Conservation (phyloP, 2,329 filamentous ascomycete species). For the Calonectria hongkongensis region DNA sequence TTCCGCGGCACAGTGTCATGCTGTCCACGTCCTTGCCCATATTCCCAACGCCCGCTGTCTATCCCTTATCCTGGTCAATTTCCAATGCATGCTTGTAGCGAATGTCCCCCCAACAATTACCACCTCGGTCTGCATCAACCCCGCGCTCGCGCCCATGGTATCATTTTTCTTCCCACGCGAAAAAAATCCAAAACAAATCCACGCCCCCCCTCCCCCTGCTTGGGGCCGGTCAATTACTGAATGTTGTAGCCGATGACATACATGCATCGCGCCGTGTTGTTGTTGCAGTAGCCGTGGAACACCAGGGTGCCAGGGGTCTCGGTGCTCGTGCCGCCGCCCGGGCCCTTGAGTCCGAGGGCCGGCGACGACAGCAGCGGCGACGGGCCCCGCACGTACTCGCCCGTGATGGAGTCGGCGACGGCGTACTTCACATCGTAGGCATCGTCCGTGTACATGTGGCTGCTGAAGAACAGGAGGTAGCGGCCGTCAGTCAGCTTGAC, state of each 20-base stretch:
- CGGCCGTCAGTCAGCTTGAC: conserved; percentile 66
- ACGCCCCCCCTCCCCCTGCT: background rate
- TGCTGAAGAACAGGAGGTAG: conserved; percentile 79
- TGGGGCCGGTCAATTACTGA: conserved; percentile 3
- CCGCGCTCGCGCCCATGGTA: background rate
- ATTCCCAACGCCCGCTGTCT: conserved; percentile 25
- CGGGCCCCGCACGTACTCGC: conserved; percentile 61
- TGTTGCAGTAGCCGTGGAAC: conserved; percentile 62
- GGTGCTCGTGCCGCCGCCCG: conserved; percentile 63
- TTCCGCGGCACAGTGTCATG: conserved; percentile 1
- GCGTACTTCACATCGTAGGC: conserved; percentile 78
- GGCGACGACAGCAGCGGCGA: conserved; percentile 60
- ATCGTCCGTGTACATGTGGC: conserved; percentile 73
- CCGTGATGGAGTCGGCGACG: conserved; percentile 62
- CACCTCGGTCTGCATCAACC: conserved; percentile 6
- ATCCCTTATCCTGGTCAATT: conserved; percentile 10
- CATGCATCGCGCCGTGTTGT: conserved; percentile 59
- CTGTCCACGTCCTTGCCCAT: conserved; percentile 1
- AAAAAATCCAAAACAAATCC: background rate
- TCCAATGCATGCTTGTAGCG: conserved; percentile 5
- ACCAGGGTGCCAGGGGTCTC: conserved; percentile 57
- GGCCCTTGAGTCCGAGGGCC: conserved; percentile 61
- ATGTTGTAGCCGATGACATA: conserved; percentile 56
- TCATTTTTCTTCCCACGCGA: conserved; percentile 22
- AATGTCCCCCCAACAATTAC: conserved; percentile 15